Conservation (phyloP, 1,139 yeast genomes). For the Magnusiomyces fungicola region DNA sequence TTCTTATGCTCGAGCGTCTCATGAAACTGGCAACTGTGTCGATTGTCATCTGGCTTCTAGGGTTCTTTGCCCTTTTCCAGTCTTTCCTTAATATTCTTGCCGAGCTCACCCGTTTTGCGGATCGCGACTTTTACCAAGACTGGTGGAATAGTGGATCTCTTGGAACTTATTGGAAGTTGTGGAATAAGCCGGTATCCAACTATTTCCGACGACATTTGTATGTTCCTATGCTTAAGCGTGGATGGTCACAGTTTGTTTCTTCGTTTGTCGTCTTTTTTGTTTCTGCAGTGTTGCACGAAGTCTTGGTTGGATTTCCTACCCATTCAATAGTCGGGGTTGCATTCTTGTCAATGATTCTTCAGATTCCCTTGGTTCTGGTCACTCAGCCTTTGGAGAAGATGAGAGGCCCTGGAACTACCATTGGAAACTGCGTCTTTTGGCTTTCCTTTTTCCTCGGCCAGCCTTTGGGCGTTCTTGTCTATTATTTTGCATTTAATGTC, state of each 20-base stretch:
- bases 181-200: conserved; percentile 63
- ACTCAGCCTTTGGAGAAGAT: conserved; percentile 37
- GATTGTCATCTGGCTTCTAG: conserved; percentile 38
- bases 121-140: conserved; percentile 63
- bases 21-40: conserved; percentile 37
- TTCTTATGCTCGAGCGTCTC: conserved; percentile 33
- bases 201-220: conserved; percentile 59
- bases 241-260: conserved; percentile 29
- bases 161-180: conserved; percentile 55
- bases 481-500: conserved; percentile 40
- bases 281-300: conserved; percentile 40
- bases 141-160: conserved; percentile 73
- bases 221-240: conserved; percentile 34
- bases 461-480: conserved; percentile 38
- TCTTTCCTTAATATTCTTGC: conserved; percentile 49
- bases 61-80: conserved; percentile 39
- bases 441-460: conserved; percentile 40
- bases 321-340: conserved; percentile 41
- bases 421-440: conserved; percentile 44
- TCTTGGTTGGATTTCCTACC: conserved; percentile 44
- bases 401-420: conserved; percentile 32
- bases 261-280: conserved; percentile 35
- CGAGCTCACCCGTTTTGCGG: conserved; percentile 55
- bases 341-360: conserved; percentile 38
- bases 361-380: conserved; percentile 36